Evolutionary conservation across 495 filamentous ascomycete genomes (phyloP).

Genomic region (Hyaloscypha variabilis): DNA sequence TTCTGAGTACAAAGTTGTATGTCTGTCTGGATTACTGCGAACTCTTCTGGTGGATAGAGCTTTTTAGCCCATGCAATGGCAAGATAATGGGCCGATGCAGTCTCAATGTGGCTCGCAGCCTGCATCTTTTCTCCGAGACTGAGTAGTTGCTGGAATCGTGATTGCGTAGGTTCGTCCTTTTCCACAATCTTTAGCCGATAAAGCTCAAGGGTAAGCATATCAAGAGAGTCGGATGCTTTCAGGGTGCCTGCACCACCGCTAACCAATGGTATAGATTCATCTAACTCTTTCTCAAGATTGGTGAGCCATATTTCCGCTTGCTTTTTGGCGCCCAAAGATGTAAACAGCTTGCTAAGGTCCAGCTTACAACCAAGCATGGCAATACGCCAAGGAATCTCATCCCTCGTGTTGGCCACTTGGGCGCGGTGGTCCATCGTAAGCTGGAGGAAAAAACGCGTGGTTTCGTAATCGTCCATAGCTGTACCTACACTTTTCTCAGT

Average conservation of each 20-base stretch:
- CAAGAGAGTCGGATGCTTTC: neutral
- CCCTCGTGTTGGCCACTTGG: neutral
- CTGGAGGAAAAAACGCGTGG: neutral
- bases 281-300: neutral
- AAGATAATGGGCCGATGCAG: neutral
- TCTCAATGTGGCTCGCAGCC: neutral
- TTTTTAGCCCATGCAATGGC: neutral
- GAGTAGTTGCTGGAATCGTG: neutral
- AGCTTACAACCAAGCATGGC: neutral
- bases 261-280: neutral
- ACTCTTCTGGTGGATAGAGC: neutral
- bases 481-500: neutral
- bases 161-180: neutral
- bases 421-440: neutral
- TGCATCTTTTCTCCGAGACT: neutral
- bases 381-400: neutral
- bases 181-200: neutral
- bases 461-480: neutral
- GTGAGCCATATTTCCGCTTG: neutral
- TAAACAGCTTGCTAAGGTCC: neutral
- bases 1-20: neutral
- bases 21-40: neutral
- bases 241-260: neutral
- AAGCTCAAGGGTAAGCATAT: neutral
- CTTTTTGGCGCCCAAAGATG: neutral